Evolutionary conservation across 108 stramenopile species (phyloP), one percentile per base, ranked within the genome.

Genomic region (Chaetoceros tenuissimus): DNA sequence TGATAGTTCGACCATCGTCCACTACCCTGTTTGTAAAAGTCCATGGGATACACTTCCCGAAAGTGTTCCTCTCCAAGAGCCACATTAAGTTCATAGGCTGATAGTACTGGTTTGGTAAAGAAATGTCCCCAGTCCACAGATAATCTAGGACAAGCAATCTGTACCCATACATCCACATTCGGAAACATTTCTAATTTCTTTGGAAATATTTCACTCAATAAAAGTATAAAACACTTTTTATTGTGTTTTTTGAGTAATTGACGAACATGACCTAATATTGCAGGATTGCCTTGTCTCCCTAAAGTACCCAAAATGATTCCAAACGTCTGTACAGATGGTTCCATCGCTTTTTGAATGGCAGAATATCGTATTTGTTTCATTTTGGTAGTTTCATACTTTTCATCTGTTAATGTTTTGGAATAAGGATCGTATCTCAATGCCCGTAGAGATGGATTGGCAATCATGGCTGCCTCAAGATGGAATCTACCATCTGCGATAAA

Each of bases 401-500:
- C 99, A 26, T 76, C 69, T 22, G 96, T 95, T 53, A 99, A 60
- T 3, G 68, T 67, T 63, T 98, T 98, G 28, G 74, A 72, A 67
- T 98, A 99, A 1, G 99, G 99, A 74, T 98, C 89, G 70, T 99
- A 99, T 16, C 97, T 72, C 51, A 84, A 84, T 30, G 94, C 94
- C 18, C 74, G 64, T 25, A 96, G 46, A 44, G 77, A 62, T 3
- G 97, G 96, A 72, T 99, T 99, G 53, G 85, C 78, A 47, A 99
- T 99, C 93, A 99, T 91, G 45, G 94, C 92, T 0, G 93, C 77
- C 74, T 99, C 98, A 29, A 99, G 78, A 74, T 99, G 98, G 55
- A 99, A 99, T 22, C 98, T 78, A 28, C 98, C 98, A 64, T 99
- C 98, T 22, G 98, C 96, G 19, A 98, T 66, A 69, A 99, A 99